These are phyloP conservation scores for Brassica balearica DNA, from an alignment of 441 rosid species.

Conservation along the genomic window DNA sequence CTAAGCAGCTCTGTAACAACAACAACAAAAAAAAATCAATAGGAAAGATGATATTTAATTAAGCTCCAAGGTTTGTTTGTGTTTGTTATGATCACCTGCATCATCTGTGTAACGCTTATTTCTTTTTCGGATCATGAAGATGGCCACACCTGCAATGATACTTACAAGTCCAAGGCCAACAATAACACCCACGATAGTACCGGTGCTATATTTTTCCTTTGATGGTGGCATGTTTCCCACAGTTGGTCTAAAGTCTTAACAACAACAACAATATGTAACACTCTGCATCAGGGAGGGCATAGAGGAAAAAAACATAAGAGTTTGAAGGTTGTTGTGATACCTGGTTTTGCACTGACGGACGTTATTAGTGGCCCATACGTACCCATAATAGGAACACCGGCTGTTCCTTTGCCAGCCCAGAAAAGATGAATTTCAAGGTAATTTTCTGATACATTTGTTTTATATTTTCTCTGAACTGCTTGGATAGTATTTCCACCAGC, in stretches of 20 bases:
- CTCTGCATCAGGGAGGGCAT: conserved; percentile 16
- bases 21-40: background rate
- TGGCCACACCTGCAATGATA: conserved; percentile 35
- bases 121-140: conserved; percentile 40
- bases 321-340: conserved; percentile 32
- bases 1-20: conserved; percentile 24
- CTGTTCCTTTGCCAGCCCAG: conserved; percentile 79
- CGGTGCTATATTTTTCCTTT: conserved; percentile 26
- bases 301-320: background rate
- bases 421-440: conserved; percentile 67
- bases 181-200: conserved; percentile 56
- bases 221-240: conserved; percentile 48
- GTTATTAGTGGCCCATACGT: conserved; percentile 64
- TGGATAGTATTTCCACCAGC: conserved; percentile 8
- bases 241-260: conserved; percentile 65
- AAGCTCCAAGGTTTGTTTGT: conserved; percentile 10
- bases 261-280: conserved; percentile 14
- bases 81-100: conserved; percentile 47
- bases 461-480: conserved; percentile 35
- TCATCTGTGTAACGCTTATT: conserved; percentile 49
- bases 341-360: conserved; percentile 65
- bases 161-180: conserved; percentile 52
- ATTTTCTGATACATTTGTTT: conserved; percentile 56
- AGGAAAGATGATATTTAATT: conserved; percentile 5
- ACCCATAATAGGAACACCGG: conserved; percentile 57